Conservation (phyloP, 768 basidiomycete species). For the Epithele typhae region DNA sequence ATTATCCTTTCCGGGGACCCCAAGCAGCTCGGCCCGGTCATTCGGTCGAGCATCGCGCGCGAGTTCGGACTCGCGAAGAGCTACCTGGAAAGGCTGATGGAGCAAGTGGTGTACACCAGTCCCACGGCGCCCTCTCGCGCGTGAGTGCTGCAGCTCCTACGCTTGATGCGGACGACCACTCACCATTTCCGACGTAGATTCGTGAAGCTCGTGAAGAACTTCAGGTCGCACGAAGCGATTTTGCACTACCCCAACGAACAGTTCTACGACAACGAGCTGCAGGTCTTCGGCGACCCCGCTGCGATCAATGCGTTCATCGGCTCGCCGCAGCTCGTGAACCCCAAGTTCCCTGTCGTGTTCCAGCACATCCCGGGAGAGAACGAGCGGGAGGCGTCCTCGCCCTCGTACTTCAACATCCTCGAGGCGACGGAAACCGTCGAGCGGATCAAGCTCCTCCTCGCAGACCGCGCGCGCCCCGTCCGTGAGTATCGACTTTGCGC, state of each 20-base stretch:
- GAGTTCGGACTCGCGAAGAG: slow-evolving; percentile 28
- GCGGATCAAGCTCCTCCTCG: slow-evolving; percentile 27
- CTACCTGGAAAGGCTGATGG: slow-evolving; percentile 23
- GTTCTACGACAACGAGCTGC: slow-evolving; percentile 35
- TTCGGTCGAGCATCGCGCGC: slow-evolving; percentile 26
- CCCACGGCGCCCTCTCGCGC: slow-evolving; percentile 21
- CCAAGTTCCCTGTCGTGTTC: slow-evolving; percentile 30
- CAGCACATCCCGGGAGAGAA: slow-evolving; percentile 32
- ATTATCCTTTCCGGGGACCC: slow-evolving; percentile 35
- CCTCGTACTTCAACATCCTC: slow-evolving; percentile 36
- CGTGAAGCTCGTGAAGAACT: slow-evolving; percentile 46
- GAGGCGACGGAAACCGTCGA: slow-evolving; percentile 32
- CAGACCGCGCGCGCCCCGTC: slow-evolving; percentile 24
- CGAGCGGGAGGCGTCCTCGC: slow-evolving; percentile 29
- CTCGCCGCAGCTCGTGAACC: slow-evolving; percentile 26
- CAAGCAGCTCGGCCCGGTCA: slow-evolving; percentile 35
- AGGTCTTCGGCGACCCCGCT: slow-evolving; percentile 21
- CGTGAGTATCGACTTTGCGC: slow-evolving; percentile 17
- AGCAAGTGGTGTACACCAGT: slow-evolving; percentile 25
- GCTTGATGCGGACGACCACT: no score
- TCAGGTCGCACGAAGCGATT: slow-evolving; percentile 52
- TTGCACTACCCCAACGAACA: slow-evolving; percentile 50
- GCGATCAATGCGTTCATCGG: slow-evolving; percentile 24
- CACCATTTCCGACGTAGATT: no score
- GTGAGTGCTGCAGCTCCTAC: no score